Base-by-base conservation (phyloP, 352 stramenopile genomes). In the Phytophthora niederhauseri region DNA sequence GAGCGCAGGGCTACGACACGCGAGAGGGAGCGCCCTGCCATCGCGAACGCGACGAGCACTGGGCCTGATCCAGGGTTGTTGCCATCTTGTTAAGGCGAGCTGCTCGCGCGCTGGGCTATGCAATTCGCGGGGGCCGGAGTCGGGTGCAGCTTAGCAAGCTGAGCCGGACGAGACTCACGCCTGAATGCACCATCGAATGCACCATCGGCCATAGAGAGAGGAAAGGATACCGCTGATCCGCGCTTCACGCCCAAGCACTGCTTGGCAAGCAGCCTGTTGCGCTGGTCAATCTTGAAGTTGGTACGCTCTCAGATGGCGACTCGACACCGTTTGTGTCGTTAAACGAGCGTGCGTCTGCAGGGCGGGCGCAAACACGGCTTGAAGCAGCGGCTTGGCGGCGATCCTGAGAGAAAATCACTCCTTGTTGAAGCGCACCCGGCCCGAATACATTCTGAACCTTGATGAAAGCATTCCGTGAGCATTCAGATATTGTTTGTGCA, bases 41-140 rank as follows among this genome's bases (percentile, higher is more conserved):
- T 45, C 36, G 36, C 36, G 36, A 45, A 45, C 36, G 36, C 36
- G 36, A 45, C 14, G 36, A 45, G 15, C 17, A 19, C 36, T 4
- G 3, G 36, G 36, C 36, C 14, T 19, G 12, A 45, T 8, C 36
- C 36, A 8, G 30, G 36, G 36, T 26, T 62, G 12, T 41, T 20
- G 36, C 28, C 36, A 68, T 55, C 41, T 62, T 58, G 51, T 48
- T 62, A 56, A 68, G 48, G 14, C 51, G 61, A 68, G 62, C 62
- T 64, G 22, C 24, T 68, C 62, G 62, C 45, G 34, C 62, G 51
- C 62, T 41, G 53, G 62, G 54, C 62, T 68, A 68, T 68, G 54
- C 56, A 63, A 57, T 15, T 15, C 7, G 28, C n/a, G n/a, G n/a
- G 28, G 28, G 11, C 28, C 28, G 6, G 28, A 34, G 28, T 34